Evolutionary conservation across 176 grass and related monocot genomes (phyloP).

Genomic region (Rhynchospora pubera): DNA sequence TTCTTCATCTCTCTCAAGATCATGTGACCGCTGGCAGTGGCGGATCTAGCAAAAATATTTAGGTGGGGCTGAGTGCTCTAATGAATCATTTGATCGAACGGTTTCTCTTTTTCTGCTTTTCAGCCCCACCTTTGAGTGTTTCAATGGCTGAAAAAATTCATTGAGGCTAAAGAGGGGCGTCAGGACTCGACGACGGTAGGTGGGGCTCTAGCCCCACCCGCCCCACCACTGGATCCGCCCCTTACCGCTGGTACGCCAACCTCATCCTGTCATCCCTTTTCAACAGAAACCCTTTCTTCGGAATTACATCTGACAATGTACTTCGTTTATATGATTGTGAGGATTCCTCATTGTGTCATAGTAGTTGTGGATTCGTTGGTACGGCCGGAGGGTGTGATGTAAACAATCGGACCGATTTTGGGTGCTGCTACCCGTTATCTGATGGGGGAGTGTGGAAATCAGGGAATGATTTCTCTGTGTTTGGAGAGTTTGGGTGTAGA

Average conservation of each 20-base stretch:
- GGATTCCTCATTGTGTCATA: slow-evolving; percentile 74
- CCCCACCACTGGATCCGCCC: too few relatives aligned
- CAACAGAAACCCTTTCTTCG: slow-evolving; percentile 33
- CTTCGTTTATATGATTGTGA: slow-evolving; percentile 92
- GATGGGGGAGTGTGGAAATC: slow-evolving; percentile 77
- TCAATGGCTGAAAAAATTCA: too few relatives aligned
- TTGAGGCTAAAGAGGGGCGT: too few relatives aligned
- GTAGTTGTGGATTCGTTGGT: slow-evolving; percentile 37
- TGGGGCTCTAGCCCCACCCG: too few relatives aligned
- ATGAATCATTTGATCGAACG: too few relatives aligned
- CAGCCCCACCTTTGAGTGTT: too few relatives aligned
- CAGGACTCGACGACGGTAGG: too few relatives aligned
- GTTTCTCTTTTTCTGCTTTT: too few relatives aligned
- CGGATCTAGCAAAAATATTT: too few relatives aligned
- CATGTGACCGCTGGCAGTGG: slow-evolving; percentile 37
- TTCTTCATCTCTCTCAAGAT: slow-evolving; percentile 23
- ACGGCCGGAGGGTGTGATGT: background rate
- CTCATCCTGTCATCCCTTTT: slow-evolving; percentile 35
- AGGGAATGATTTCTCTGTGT: slow-evolving; percentile 49
- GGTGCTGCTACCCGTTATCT: slow-evolving; percentile 86
- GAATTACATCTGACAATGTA: slow-evolving; percentile 54
- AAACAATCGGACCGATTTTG: slow-evolving; percentile 33
- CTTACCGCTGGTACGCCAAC: slow-evolving; percentile 52
- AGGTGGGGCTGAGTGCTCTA: too few relatives aligned
- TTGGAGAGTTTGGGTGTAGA: slow-evolving; percentile 62